phyloP scores from a whole-genome alignment of 2,329 filamentous ascomycete genomes.

The Dryadomyces quercivorus region DNA sequence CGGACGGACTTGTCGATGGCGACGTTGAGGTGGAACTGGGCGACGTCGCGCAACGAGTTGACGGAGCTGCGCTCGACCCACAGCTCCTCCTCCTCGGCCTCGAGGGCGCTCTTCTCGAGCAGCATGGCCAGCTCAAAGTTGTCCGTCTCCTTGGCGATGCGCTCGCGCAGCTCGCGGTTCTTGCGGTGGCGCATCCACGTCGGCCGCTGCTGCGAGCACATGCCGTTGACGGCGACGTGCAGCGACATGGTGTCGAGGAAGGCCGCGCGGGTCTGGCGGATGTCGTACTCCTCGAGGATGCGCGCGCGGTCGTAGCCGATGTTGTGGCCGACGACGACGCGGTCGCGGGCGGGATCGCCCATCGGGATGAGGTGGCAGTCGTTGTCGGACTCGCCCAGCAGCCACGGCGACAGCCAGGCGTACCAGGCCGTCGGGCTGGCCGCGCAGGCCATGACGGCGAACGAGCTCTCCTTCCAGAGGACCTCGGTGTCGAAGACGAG shows the following conservation, averaged over 20 bases:
- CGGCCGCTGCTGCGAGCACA: constrained; percentile 93
- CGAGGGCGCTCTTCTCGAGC: constrained; percentile 52
- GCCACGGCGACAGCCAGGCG: constrained; percentile 92
- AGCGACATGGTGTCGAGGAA: constrained; percentile 98
- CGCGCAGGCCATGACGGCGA: constrained; percentile 94
- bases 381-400: constrained; percentile 68
- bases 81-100: constrained; percentile 83
- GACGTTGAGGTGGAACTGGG: constrained; percentile 87
- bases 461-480: constrained; percentile 86
- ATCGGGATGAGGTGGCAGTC: constrained; percentile 72
- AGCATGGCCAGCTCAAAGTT: constrained; percentile 60
- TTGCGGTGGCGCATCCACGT: constrained; percentile 98
- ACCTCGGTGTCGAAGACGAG: constrained; percentile 94
- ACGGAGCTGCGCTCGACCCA: constrained; percentile 93
- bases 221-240: constrained; percentile 94
- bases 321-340: constrained; percentile 87
- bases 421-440: constrained; percentile 88
- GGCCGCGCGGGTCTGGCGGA: constrained; percentile 70
- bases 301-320: constrained; percentile 89
- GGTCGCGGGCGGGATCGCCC: constrained; percentile 59
- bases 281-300: constrained; percentile 76
- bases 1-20: constrained; percentile 81
- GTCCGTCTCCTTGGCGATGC: constrained; percentile 58
- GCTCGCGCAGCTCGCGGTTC: constrained; percentile 70
- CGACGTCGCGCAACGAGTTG: constrained; percentile 90